Base-by-base conservation (phyloP, 1,284 basidiomycete species). In the Heliocybe sulcata region DNA sequence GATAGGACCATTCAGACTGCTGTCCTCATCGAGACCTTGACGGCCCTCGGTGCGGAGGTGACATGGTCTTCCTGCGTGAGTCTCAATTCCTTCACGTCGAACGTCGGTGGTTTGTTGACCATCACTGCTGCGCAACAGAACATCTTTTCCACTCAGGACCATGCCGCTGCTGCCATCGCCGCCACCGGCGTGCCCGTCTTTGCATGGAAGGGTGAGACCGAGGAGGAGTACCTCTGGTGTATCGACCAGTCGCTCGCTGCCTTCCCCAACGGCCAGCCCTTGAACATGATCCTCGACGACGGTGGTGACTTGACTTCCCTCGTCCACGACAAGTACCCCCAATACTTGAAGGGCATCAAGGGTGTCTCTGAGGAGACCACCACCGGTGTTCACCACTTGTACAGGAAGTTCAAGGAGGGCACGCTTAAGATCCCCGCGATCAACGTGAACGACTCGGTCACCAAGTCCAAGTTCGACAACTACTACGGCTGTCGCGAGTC, bases 221-320 rank as follows among this genome's bases (percentile, higher is more conserved):
- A 99, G 73, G 96, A 98, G 75, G 96, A 99, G 74, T 99, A 98
- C 79, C 72, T 77, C 63, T 99, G 97, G 96, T 97, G 94, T 72
- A 94, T 99, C 64, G 94, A 98, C 71, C 97, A 99, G 77, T 93
- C 93, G 55, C 75, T 99, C 63, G 73, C 83, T 64, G 92, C 87
- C 19, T 94, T 94, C 79, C 70, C 81, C 14, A 80, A 70, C 62
- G 90, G 90, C 65, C 77, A 97, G 75, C 72, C 90, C 56, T 77
- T 97, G 68, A 99, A 99, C 87, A 91, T 99, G 94, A 99, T 99
- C 73, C 87, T 99, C 71, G 96, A 99, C 69, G 96, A 99, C 69
- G 96, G 97, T 67, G 97, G 97, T 72, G 97, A 99, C 71, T 82
- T 99, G 59, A 99, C 96, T 64, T 87, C 75, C 64, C 80, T 98